Evolutionary conservation across 2,329 filamentous ascomycete genomes (phyloP).

Genomic region (Sporothrix inflata): DNA sequence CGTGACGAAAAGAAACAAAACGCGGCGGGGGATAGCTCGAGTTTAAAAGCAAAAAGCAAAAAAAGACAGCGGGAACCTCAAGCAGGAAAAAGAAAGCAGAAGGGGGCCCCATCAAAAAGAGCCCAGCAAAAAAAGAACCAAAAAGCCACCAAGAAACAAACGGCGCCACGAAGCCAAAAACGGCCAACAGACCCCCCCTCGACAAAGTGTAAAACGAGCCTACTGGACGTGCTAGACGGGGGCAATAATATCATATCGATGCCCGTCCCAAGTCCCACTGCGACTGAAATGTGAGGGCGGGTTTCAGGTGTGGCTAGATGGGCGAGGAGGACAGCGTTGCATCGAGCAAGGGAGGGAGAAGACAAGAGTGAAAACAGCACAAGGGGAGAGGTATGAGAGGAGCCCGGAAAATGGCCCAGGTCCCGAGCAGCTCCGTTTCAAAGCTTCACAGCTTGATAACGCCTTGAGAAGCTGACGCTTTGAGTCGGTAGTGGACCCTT

Average conservation of each 20-base stretch:
- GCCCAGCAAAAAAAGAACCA: no score
- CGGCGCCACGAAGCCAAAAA: not conserved
- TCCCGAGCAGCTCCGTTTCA: not conserved
- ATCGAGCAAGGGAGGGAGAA: no score
- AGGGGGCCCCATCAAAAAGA: not conserved
- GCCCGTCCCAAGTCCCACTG: not conserved
- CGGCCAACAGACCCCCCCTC: not conserved
- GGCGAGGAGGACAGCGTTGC: no score
- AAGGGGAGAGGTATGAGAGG: not conserved
- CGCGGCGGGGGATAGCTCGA: not conserved
- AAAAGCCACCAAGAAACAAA: not conserved
- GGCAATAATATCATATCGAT: not conserved
- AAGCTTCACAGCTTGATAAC: not conserved
- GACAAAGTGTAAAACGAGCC: not conserved
- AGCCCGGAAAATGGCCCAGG: not conserved
- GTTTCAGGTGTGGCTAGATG: no score
- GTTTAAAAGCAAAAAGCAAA: not conserved
- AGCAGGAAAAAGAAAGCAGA: not conserved
- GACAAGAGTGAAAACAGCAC: not conserved
- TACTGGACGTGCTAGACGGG: not conserved
- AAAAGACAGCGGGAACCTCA: not conserved
- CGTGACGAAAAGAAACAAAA: not conserved
- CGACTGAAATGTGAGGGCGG: not conserved
- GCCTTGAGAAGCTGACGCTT: not conserved
- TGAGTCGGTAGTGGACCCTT: not conserved